Evolutionary conservation across 257 asterid genomes (phyloP).

Genomic region (Capsicum pubescens): DNA sequence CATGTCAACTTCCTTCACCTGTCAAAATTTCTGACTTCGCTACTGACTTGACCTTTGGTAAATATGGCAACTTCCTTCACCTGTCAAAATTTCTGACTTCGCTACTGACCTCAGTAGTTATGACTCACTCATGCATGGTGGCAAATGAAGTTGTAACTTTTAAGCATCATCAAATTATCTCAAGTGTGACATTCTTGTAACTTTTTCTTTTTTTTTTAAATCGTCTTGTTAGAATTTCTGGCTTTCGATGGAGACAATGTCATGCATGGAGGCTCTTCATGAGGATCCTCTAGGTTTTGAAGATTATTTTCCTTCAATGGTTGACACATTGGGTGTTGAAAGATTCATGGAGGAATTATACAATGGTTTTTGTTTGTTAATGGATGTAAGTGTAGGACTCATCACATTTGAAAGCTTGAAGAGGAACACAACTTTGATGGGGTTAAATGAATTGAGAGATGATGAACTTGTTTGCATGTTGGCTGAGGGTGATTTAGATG

Average conservation of each 20-base stretch:
- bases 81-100: no score
- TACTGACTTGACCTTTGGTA: no score
- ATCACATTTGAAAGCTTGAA: slow-evolving; percentile 51
- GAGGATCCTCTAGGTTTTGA: slow-evolving; percentile 38
- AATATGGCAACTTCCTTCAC: no score
- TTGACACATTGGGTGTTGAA: slow-evolving; percentile 39
- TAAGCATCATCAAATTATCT: no score
- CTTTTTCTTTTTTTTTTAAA: no score
- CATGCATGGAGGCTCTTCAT: slow-evolving; percentile 9
- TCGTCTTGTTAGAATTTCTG: background rate
- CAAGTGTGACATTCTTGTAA: background rate
- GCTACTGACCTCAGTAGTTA: no score
- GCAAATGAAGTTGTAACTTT: no score
- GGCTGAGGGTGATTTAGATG: slow-evolving; percentile 49
- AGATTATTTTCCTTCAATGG: slow-evolving; percentile 47
- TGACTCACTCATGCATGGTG: no score
- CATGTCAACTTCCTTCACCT: no score
- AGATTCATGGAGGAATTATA: slow-evolving; percentile 44
- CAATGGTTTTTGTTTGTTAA: slow-evolving; percentile 40
- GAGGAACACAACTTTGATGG: slow-evolving; percentile 41
- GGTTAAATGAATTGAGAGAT: slow-evolving; percentile 41
- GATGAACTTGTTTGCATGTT: slow-evolving; percentile 47
- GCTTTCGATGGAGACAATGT: background rate
- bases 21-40: no score
- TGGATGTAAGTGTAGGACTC: slow-evolving; percentile 44